Evolutionary conservation across 768 basidiomycete species (phyloP).

Genomic region (Leccinum variicolor): DNA sequence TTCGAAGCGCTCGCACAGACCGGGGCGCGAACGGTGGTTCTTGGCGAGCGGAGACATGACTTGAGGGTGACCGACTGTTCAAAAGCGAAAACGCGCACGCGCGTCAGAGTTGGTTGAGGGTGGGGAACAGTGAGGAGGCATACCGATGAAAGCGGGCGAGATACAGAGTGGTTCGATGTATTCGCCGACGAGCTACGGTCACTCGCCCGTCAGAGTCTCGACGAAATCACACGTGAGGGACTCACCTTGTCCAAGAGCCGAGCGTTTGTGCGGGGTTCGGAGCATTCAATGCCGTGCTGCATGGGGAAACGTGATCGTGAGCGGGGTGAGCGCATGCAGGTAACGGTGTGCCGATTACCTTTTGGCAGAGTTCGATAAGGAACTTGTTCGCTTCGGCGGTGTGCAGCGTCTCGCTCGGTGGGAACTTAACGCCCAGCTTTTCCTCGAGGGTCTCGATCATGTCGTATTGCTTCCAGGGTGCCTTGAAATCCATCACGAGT

Average conservation of each 20-base stretch:
- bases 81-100: not conserved
- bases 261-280: constrained; percentile 92
- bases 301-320: not conserved
- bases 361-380: constrained; percentile 76
- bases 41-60: constrained; percentile 99
- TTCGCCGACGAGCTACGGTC: constrained; percentile 85
- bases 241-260: constrained; percentile 90
- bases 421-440: constrained; percentile 90
- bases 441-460: constrained; percentile 97
- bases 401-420: constrained; percentile 86
- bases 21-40: constrained; percentile 95
- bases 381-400: constrained; percentile 87
- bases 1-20: constrained; percentile 98
- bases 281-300: constrained; percentile 94
- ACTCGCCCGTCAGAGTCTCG: not conserved
- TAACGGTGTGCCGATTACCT: constrained; percentile 45
- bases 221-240: not conserved
- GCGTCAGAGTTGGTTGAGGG: not conserved
- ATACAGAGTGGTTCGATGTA: constrained; percentile 97
- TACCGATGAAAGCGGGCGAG: constrained; percentile 93
- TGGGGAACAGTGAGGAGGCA: constrained; percentile 6
- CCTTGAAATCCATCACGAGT: constrained; percentile 79
- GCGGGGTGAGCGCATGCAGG: not conserved
- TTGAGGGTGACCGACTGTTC: constrained; percentile 91
- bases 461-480: constrained; percentile 98